Percentiles rank a stretch among this genome's conserved stretches.
These are phyloP conservation scores for Rhododendron henanense DNA, from an alignment of 148 eudicot species.

Conservation along the genomic window DNA sequence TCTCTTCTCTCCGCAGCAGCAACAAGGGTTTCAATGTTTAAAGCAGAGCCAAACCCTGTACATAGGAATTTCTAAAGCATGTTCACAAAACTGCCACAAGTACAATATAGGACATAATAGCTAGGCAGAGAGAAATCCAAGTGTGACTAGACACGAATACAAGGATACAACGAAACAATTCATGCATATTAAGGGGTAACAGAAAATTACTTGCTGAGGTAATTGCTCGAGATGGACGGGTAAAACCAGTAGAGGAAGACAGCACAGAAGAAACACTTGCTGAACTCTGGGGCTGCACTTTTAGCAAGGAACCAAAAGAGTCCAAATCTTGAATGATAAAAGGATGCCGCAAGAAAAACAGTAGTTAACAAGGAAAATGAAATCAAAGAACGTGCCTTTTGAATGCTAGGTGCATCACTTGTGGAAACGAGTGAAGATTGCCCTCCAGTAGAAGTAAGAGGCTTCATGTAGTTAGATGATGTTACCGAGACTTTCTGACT, in stretches of 20 bases:
- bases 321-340: not conserved
- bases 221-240: constrained; percentile 59
- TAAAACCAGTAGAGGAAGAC: constrained; percentile 54
- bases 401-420: constrained; percentile 36
- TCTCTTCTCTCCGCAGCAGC: constrained; percentile 97
- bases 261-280: constrained; percentile 43
- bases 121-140: not conserved
- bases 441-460: constrained; percentile 33
- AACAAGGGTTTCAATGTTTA: constrained; percentile 91
- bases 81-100: not conserved
- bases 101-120: not conserved
- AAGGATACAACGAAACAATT: not conserved
- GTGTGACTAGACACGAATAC: not conserved
- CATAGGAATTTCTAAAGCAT: not conserved
- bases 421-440: constrained; percentile 39
- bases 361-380: not conserved
- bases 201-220: constrained; percentile 58
- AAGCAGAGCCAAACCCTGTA: constrained; percentile 94
- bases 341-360: not conserved
- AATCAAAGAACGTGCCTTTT: constrained; percentile 40
- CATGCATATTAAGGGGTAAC: not conserved
- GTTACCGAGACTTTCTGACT: constrained; percentile 44
- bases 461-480: constrained; percentile 46
- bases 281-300: constrained; percentile 49
- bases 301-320: not conserved